Evolutionary conservation across 1,139 yeast genomes (phyloP).

Genomic region (Hansenula sp.): DNA sequence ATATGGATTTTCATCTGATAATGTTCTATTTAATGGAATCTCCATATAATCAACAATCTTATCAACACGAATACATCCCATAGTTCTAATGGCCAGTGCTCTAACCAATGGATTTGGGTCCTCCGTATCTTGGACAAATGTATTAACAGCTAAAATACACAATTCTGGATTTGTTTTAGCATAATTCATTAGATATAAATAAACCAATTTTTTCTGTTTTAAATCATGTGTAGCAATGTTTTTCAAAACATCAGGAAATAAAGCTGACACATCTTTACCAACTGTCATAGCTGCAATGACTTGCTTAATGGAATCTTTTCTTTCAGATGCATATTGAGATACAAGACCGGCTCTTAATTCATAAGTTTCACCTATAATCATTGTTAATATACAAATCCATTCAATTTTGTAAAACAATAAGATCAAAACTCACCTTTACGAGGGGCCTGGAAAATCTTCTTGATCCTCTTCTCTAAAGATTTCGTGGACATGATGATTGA

Average conservation of each 20-base stretch:
- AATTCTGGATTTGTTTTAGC: slow-evolving; percentile 96
- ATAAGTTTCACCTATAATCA: slow-evolving; percentile 66
- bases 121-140: slow-evolving; percentile 94
- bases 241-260: slow-evolving; percentile 94
- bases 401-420: no score
- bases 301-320: slow-evolving; percentile 94
- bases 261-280: slow-evolving; percentile 94
- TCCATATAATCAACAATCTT: slow-evolving; percentile 95
- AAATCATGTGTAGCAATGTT: slow-evolving; percentile 96
- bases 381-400: neutral
- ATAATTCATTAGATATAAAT: slow-evolving; percentile 92
- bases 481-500: neutral
- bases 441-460: slow-evolving; percentile 57
- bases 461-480: slow-evolving; percentile 32
- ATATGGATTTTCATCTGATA: slow-evolving; percentile 92
- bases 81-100: slow-evolving; percentile 94
- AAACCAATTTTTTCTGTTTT: slow-evolving; percentile 95
- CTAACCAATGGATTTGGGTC: slow-evolving; percentile 96
- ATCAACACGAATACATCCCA: slow-evolving; percentile 97
- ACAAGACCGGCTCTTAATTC: slow-evolving; percentile 89
- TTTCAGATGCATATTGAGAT: slow-evolving; percentile 88
- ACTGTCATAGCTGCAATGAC: slow-evolving; percentile 98
- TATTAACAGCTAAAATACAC: slow-evolving; percentile 93
- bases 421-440: slow-evolving; percentile 43
- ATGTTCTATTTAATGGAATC: slow-evolving; percentile 78